Percentiles rank a stretch among this genome's conserved stretches.
phyloP scores from a whole-genome alignment of 2,329 filamentous ascomycete species.

The Neonectria ditissima region DNA sequence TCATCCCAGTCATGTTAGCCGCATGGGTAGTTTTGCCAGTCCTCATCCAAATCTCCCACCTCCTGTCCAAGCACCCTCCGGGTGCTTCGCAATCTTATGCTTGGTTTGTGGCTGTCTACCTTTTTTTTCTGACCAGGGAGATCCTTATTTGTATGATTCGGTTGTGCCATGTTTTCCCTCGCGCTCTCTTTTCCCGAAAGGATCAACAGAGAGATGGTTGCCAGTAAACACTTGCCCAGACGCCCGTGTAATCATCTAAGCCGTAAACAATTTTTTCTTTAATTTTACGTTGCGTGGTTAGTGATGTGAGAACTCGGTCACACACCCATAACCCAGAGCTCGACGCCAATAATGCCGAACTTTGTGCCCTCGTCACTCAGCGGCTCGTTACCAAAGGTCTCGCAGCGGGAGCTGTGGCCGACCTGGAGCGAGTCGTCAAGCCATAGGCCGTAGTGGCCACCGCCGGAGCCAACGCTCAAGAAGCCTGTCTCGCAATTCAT shows the following conservation, averaged over 20 bases:
- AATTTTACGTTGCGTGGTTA: not conserved
- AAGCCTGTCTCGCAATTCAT: slow-evolving; percentile 91
- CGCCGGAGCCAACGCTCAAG: slow-evolving; percentile 86
- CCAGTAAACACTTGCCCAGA: not conserved
- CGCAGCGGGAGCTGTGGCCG: slow-evolving; percentile 84
- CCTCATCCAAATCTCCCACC: not conserved
- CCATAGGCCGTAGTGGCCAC: slow-evolving; percentile 95
- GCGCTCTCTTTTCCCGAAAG: not conserved
- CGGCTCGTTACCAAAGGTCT: slow-evolving; percentile 95
- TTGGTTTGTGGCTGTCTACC: not conserved
- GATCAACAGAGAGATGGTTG: not conserved
- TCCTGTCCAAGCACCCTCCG: not conserved
- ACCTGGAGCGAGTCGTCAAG: slow-evolving; percentile 86
- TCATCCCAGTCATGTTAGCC: slow-evolving; percentile 20
- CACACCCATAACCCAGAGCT: slow-evolving; percentile 89
- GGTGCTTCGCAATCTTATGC: not conserved
- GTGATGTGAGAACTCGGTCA: slow-evolving; percentile 30
- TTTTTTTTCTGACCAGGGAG: not conserved
- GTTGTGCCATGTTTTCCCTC: not conserved
- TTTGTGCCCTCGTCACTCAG: slow-evolving; percentile 93
- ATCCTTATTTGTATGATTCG: not conserved
- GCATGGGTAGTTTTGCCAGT: not conserved
- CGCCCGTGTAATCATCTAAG: not conserved
- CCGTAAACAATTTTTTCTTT: not conserved
- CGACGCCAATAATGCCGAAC: slow-evolving; percentile 90